A percentile compares a stretch with the other conserved stretches of the same genome.
phyloP scores from a whole-genome alignment of 495 filamentous ascomycete genomes.

The Penicillium angulare region DNA sequence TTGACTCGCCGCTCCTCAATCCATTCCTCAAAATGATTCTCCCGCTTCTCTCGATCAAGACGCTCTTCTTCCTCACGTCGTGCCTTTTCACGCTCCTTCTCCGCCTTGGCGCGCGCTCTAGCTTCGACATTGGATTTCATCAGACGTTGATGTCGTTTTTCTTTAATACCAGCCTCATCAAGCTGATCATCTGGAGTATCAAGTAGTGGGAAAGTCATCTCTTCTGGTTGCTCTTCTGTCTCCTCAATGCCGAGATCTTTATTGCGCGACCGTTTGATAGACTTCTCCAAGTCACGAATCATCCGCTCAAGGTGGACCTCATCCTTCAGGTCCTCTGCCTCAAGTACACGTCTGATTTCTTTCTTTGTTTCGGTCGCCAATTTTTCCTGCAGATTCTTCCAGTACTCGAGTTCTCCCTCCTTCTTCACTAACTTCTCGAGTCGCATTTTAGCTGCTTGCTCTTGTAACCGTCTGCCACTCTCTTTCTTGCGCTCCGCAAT shows the following conservation, averaged over 20 bases:
- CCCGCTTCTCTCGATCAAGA: conserved; percentile 76
- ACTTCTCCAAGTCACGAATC: conserved; percentile 84
- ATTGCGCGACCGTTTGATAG: conserved; percentile 82
- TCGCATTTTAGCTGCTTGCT: conserved; percentile 95
- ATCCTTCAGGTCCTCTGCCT: conserved; percentile 88
- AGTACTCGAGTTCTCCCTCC: conserved; percentile 93
- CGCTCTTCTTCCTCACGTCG: conserved; percentile 78
- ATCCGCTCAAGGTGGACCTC: conserved; percentile 76
- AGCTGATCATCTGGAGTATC: conserved; percentile 89
- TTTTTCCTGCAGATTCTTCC: conserved; percentile 71
- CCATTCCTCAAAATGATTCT: conserved; percentile 85
- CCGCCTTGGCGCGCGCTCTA: conserved; percentile 83
- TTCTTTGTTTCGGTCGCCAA: conserved; percentile 78
- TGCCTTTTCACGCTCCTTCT: conserved; percentile 89
- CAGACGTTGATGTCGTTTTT: conserved; percentile 86
- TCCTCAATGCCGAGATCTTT: conserved; percentile 87
- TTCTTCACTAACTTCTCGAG: conserved; percentile 92
- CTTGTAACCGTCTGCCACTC: conserved; percentile 84
- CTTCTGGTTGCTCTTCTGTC: conserved; percentile 70
- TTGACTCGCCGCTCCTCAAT: conserved; percentile 73
- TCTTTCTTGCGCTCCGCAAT: conserved; percentile 92
- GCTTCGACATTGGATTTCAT: conserved; percentile 95
- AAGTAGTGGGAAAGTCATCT: conserved; percentile 80
- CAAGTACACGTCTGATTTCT: conserved; percentile 78
- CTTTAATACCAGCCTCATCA: conserved; percentile 83